phyloP scores from a whole-genome alignment of 257 asterid species.

The Scutellaria barbata region DNA sequence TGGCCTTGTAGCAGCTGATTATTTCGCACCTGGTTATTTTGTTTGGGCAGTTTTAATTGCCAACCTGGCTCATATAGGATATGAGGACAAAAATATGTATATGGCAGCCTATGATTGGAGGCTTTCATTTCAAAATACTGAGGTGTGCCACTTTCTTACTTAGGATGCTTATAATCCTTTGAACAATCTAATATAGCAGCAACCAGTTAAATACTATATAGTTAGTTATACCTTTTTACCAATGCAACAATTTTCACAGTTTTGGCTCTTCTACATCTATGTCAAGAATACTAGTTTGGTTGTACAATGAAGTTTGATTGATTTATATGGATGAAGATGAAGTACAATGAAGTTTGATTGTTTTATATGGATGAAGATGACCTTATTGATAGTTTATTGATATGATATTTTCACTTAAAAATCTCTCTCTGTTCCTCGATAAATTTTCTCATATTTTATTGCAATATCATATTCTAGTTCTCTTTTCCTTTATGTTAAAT shows the following conservation, averaged over 20 bases:
- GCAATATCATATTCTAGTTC: not conserved
- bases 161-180: constrained; percentile 26
- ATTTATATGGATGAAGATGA: too few species aligned
- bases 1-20: constrained; percentile 90
- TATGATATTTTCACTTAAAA: constrained; percentile 8
- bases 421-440: constrained; percentile 12
- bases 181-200: constrained; percentile 4
- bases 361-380: not conserved
- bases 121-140: constrained; percentile 80
- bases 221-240: not conserved
- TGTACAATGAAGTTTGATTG: not conserved
- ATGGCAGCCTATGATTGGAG: constrained; percentile 97
- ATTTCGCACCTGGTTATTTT: constrained; percentile 84
- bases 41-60: constrained; percentile 88
- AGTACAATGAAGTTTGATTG: not conserved
- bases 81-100: constrained; percentile 84
- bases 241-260: not conserved
- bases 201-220: not conserved
- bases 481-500: constrained; percentile 28
- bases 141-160: constrained; percentile 54
- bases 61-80: constrained; percentile 86
- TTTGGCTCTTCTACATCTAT: not conserved
- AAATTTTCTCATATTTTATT: constrained; percentile 8
- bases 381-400: constrained; percentile 1
- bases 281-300: constrained; percentile 14